Evolutionary conservation across 208 protist genomes (phyloP).

Genomic region (Leishmania aethiopica): DNA sequence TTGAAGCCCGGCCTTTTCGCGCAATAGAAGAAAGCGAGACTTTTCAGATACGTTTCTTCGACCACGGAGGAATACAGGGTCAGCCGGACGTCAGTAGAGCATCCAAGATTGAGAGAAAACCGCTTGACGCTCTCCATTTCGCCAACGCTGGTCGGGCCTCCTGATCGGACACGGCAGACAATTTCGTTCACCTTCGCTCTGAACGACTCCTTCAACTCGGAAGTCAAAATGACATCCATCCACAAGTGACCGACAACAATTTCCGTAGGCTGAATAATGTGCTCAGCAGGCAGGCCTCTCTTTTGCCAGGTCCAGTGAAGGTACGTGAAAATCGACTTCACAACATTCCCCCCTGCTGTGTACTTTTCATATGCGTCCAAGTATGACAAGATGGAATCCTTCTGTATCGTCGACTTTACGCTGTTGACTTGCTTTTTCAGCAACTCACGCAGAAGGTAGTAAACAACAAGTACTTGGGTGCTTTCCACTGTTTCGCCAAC

Average conservation of each 20-base stretch:
- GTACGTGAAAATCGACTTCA: conserved; percentile 79
- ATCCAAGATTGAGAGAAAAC: conserved; percentile 61
- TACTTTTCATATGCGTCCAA: conserved; percentile 70
- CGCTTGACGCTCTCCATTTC: conserved; percentile 63
- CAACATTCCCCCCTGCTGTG: conserved; percentile 61
- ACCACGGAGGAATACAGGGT: conserved; percentile 58
- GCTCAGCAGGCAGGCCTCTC: conserved; percentile 63
- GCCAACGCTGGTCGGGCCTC: conserved; percentile 33
- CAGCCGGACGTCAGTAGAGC: conserved; percentile 57
- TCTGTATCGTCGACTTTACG: conserved; percentile 35
- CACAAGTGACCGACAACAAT: conserved; percentile 65
- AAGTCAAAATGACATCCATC: conserved; percentile 41
- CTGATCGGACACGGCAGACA: conserved; percentile 40
- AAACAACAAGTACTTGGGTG: conserved; percentile 83
- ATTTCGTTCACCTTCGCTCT: conserved; percentile 47
- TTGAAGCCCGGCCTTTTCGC: conserved; percentile 43
- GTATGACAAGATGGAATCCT: conserved; percentile 46
- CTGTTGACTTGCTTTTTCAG: conserved; percentile 62
- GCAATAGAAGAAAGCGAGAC: conserved; percentile 45
- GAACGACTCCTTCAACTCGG: conserved; percentile 34
- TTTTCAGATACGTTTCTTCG: conserved; percentile 59
- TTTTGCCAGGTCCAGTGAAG: conserved; percentile 87
- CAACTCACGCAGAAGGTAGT: conserved; percentile 76
- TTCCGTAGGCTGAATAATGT: conserved; percentile 75
- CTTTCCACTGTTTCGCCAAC: conserved; percentile 59